Base-by-base conservation (phyloP, 2,329 filamentous ascomycete genomes). In the Cercospora citrullina region DNA sequence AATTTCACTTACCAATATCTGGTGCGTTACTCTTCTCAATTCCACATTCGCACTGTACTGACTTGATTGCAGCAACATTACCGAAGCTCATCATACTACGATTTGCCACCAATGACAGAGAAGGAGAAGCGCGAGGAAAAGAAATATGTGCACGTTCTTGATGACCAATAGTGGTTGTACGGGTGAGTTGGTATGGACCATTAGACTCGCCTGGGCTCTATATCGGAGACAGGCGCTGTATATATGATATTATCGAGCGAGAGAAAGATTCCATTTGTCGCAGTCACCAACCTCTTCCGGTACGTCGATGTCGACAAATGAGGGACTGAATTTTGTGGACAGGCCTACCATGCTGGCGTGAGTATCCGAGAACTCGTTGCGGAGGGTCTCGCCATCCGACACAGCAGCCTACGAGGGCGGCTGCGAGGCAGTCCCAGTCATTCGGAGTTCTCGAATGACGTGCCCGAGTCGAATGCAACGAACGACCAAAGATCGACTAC, bases 81-180 rank as follows among this genome's bases (percentile, higher is more conserved):
- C 86, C 91, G 95, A 79, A 94, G 91, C 82, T 87, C 91, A 67
- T 87, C 89, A 76, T 95, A 90, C 87, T 97, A 96, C 81, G 94
- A 99, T 79, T 86, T 98, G 73, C 95, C 95, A 61, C 94, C 95
- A 60, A 90, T 94, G 77, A 97, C 94, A 36, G 94, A 97, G 84
- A 91, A 91, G 81, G 95, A 99, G 86, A 95, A 90, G 87, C 87
- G 87, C 76, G 94, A 98, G 81, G 94, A 98, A 82, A 95, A 90
- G 87, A 95, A 97, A 86, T 99, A 96, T 80, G 84, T 98, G 80
- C 95, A 99, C 80, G 94, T 99, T 69, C 84, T 93, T 78, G 92
- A 96, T 79, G 90, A 95, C 80, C 88, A 93, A 85, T 95, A 89
- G 83, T 9, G 33, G 30, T 30, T 21, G 16, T 18, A 18, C 31